phyloP scores from a whole-genome alignment of 768 basidiomycete species.

The Plicaturopsis crispa region DNA sequence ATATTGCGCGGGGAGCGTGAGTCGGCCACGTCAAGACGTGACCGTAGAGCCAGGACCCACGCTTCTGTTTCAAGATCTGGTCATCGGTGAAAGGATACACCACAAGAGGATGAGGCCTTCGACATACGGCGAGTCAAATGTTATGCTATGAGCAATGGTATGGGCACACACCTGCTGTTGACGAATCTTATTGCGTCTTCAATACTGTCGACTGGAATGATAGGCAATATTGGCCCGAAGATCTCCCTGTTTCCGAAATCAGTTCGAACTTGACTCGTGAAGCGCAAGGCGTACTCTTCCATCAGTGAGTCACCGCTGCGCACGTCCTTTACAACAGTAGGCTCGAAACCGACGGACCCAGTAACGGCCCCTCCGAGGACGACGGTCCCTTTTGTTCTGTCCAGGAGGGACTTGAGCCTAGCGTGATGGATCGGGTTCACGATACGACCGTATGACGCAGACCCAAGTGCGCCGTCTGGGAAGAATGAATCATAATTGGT shows the following conservation, averaged over 20 bases:
- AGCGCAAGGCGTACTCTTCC: conserved; percentile 19
- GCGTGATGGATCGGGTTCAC: conserved; percentile 46
- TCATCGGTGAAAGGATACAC: conserved; percentile 58
- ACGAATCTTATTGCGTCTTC: conserved; percentile 1
- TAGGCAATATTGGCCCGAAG: conserved; percentile 2
- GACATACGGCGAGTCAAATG: not conserved
- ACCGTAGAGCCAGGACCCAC: too few relatives aligned
- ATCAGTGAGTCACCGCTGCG: conserved; percentile 20
- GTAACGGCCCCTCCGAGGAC: conserved; percentile 18
- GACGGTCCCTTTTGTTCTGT: conserved; percentile 20
- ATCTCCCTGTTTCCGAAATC: conserved; percentile 23
- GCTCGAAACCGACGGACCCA: conserved; percentile 15
- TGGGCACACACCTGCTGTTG: not conserved
- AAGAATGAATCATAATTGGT: conserved; percentile 34
- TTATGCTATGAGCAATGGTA: not conserved
- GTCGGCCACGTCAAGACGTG: not conserved
- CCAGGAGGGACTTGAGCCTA: conserved; percentile 33
- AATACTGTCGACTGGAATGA: conserved; percentile 1
- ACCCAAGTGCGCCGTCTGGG: conserved; percentile 36
- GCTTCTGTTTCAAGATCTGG: too few relatives aligned
- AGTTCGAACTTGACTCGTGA: not conserved
- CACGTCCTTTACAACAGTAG: conserved; percentile 21
- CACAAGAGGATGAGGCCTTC: conserved; percentile 39
- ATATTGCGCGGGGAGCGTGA: not conserved
- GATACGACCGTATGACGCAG: conserved; percentile 39